A percentile compares a stretch with the other conserved stretches of the same genome.
These are phyloP conservation scores for Mycena chlorophos DNA, from an alignment of 768 basidiomycete species.

Conservation along the genomic window DNA sequence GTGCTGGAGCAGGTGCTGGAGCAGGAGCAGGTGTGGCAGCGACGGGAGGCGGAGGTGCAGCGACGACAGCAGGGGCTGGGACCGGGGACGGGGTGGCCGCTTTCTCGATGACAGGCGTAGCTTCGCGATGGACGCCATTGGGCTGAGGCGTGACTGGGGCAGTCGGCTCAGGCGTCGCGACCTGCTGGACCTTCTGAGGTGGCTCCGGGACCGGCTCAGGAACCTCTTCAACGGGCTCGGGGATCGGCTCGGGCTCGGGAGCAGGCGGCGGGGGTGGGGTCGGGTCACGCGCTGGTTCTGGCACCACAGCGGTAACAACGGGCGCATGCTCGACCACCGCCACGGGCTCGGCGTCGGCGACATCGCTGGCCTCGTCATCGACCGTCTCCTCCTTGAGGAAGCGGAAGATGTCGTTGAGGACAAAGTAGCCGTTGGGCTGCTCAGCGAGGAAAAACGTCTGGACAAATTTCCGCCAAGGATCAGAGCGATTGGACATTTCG, in stretches of 20 bases:
- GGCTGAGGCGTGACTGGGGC: constrained; percentile 36
- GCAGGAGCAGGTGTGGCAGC: constrained; percentile 33
- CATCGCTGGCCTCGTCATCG: constrained; percentile 69
- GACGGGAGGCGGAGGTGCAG: constrained; percentile 30
- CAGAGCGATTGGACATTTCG: constrained; percentile 93
- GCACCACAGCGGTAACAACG: constrained; percentile 31
- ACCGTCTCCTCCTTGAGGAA: constrained; percentile 95
- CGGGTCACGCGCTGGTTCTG: constrained; percentile 38
- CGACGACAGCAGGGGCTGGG: constrained; percentile 32
- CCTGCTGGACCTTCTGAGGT: constrained; percentile 15
- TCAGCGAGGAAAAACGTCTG: constrained; percentile 99
- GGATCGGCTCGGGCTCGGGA: constrained; percentile 31
- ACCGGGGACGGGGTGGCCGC: constrained; percentile 29
- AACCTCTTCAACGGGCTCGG: constrained; percentile 38
- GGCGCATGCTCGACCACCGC: constrained; percentile 31
- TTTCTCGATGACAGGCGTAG: constrained; percentile 33
- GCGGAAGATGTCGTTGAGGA: constrained; percentile 99
- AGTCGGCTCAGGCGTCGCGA: constrained; percentile 33
- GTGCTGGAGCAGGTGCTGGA: constrained; percentile 35
- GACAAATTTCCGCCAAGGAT: constrained; percentile 96
- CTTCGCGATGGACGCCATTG: constrained; percentile 38
- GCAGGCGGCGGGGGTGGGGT: constrained; percentile 43
- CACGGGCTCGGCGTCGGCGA: constrained; percentile 27
- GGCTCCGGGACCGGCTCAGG: constrained; percentile 36
- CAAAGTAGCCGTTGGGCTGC: constrained; percentile 98